Evolutionary conservation across 164 flowering plant genomes (phyloP).

Genomic region (Litsea cubeba): DNA sequence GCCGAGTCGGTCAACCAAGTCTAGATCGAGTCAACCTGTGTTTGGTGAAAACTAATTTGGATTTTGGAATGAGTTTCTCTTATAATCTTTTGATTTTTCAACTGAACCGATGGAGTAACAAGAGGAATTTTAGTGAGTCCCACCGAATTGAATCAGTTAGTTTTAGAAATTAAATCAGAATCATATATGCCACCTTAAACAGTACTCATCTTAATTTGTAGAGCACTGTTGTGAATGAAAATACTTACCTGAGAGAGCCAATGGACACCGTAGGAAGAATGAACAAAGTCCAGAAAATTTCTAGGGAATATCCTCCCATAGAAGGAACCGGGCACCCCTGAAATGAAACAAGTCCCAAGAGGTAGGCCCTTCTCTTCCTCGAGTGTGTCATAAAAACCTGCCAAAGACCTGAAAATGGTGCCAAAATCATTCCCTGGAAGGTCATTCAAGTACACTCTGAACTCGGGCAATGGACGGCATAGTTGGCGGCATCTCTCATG

Average conservation of each 20-base stretch:
- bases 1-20: no score
- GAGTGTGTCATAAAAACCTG: slow-evolving; percentile 23
- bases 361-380: slow-evolving; percentile 16
- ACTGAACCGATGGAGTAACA: no score
- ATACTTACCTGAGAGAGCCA: slow-evolving; percentile 54
- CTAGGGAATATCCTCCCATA: slow-evolving; percentile 49
- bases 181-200: no score
- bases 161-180: not conserved
- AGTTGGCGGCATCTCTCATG: slow-evolving; percentile 7
- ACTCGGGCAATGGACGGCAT: slow-evolving; percentile 25
- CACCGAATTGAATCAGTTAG: no score
- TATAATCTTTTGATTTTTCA: no score
- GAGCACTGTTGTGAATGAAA: no score
- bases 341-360: slow-evolving; percentile 34
- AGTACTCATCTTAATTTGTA: no score
- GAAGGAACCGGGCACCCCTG: slow-evolving; percentile 52
- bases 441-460: slow-evolving; percentile 46
- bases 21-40: no score
- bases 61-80: no score
- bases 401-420: slow-evolving; percentile 35
- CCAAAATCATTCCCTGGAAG: slow-evolving; percentile 56
- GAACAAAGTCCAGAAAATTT: slow-evolving; percentile 43
- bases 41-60: no score
- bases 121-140: no score
- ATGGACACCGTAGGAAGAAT: slow-evolving; percentile 53